Conservation (phyloP, 2,329 filamentous ascomycete species). For the Colletotrichum sp. region DNA sequence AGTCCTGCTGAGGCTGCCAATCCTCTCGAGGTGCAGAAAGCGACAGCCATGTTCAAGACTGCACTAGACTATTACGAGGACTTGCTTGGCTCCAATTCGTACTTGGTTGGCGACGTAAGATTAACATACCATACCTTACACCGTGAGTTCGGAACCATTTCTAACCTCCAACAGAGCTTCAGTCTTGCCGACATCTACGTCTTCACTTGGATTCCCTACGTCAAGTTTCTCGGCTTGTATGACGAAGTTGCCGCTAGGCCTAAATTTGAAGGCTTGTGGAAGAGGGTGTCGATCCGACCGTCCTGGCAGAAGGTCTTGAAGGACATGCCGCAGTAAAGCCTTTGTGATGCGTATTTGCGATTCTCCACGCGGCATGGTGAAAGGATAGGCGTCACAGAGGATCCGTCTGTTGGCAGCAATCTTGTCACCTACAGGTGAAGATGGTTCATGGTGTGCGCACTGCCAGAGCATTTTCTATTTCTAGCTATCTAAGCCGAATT, state of each 20-base stretch:
- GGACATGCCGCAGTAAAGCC: background rate
- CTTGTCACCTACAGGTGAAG: too few species aligned
- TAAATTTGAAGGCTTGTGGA: background rate
- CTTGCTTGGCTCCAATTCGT: background rate
- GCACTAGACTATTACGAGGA: background rate
- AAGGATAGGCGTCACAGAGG: background rate
- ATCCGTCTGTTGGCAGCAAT: background rate
- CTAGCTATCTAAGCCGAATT: background rate
- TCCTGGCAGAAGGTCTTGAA: background rate
- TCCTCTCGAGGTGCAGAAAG: background rate
- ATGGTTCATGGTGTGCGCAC: too few species aligned
- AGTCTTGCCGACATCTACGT: background rate
- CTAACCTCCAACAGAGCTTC: background rate
- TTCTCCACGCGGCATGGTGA: rapidly evolving
- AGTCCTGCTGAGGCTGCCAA: background rate
- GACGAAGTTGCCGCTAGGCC: background rate
- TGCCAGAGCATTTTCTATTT: background rate
- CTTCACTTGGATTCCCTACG: background rate
- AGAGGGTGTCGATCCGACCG: background rate
- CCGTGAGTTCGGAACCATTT: rapidly evolving
- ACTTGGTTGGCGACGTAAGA: background rate
- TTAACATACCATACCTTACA: too few species aligned
- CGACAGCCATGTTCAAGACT: background rate
- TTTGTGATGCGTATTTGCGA: background rate
- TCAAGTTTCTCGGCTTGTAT: background rate